A percentile compares a stretch with the other conserved stretches of the same genome.
phyloP scores from a whole-genome alignment of 306 rosid genomes.

The barrel medic (Medicago truncatula) region DNA sequence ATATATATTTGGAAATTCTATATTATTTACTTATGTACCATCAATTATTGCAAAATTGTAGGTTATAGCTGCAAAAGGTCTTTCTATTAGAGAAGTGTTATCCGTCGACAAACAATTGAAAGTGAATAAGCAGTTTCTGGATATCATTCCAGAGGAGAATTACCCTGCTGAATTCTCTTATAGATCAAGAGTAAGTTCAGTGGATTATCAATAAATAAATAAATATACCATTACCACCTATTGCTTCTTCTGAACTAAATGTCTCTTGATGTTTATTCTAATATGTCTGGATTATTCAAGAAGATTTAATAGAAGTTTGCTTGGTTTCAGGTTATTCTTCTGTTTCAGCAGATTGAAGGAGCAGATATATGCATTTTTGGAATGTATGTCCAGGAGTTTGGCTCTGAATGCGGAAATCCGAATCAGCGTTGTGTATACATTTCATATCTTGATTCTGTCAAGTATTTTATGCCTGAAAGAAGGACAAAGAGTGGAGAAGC shows the following conservation, averaged over 20 bases:
- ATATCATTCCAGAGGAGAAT: slow-evolving; percentile 48
- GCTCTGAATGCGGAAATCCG: slow-evolving; percentile 62
- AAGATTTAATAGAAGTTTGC: neutral
- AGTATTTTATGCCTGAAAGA: slow-evolving; percentile 69
- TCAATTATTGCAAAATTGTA: slow-evolving; percentile 38
- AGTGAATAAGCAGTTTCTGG: slow-evolving; percentile 61
- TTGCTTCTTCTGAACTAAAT: slow-evolving; percentile 23
- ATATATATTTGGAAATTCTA: neutral
- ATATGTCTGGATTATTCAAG: slow-evolving; percentile 36
- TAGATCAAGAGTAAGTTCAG: slow-evolving; percentile 55
- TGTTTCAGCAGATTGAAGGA: slow-evolving; percentile 76
- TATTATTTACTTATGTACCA: slow-evolving; percentile 14
- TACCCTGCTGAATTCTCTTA: slow-evolving; percentile 70
- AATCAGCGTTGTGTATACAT: slow-evolving; percentile 61
- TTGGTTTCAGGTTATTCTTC: slow-evolving; percentile 60
- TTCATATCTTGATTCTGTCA: slow-evolving; percentile 73
- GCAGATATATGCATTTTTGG: slow-evolving; percentile 69
- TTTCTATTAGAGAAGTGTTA: slow-evolving; percentile 62
- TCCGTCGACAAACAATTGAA: slow-evolving; percentile 57
- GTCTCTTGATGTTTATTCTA: neutral
- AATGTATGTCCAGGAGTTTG: slow-evolving; percentile 70
- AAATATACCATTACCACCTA: neutral
- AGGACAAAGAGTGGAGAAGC: slow-evolving; percentile 54
- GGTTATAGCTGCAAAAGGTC: slow-evolving; percentile 60
- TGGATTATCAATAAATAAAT: neutral